phyloP scores from a whole-genome alignment of 1,284 basidiomycete species.

The Crucibulum cyathiforme region DNA sequence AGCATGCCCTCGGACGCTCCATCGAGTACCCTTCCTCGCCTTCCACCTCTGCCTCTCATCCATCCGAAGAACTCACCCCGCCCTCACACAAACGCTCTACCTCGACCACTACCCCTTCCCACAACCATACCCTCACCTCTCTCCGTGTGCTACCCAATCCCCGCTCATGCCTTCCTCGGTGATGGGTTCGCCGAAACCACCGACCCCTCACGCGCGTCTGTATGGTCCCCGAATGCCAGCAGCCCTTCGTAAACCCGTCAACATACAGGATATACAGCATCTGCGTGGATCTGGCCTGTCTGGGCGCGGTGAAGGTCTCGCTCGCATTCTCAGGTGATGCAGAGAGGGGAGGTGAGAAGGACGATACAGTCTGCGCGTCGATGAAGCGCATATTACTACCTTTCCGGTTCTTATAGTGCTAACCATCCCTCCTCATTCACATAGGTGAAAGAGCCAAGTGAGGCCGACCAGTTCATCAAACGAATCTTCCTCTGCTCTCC shows the following conservation, averaged over 20 bases:
- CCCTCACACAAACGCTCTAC: conserved; percentile 38
- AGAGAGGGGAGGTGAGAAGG: conserved; percentile 78
- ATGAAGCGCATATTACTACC: conserved; percentile 55
- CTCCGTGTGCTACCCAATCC: conserved; percentile 71
- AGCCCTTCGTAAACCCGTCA: conserved; percentile 88
- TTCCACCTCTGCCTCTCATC: not conserved
- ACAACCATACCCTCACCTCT: conserved; percentile 78
- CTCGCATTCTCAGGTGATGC: conserved; percentile 64
- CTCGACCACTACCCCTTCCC: conserved; percentile 89
- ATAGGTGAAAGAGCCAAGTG: conserved; percentile 76
- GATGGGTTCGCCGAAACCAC: conserved; percentile 98
- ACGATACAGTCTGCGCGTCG: conserved; percentile 80
- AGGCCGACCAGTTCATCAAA: conserved; percentile 79
- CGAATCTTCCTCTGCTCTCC: conserved; percentile 96
- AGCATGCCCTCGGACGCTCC: conserved; percentile 92
- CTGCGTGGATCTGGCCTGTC: conserved; percentile 94
- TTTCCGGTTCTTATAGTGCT: conserved; percentile 4
- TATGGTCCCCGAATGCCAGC: conserved; percentile 83
- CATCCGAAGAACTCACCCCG: not conserved
- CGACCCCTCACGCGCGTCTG: conserved; percentile 90
- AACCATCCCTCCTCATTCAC: not conserved
- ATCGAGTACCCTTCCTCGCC: conserved; percentile 50
- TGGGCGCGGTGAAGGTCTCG: conserved; percentile 83
- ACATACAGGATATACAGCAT: conserved; percentile 99
- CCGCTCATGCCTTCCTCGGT: conserved; percentile 87